phyloP scores from a whole-genome alignment of 2,329 filamentous ascomycete species.

The Madurella fahalii region DNA sequence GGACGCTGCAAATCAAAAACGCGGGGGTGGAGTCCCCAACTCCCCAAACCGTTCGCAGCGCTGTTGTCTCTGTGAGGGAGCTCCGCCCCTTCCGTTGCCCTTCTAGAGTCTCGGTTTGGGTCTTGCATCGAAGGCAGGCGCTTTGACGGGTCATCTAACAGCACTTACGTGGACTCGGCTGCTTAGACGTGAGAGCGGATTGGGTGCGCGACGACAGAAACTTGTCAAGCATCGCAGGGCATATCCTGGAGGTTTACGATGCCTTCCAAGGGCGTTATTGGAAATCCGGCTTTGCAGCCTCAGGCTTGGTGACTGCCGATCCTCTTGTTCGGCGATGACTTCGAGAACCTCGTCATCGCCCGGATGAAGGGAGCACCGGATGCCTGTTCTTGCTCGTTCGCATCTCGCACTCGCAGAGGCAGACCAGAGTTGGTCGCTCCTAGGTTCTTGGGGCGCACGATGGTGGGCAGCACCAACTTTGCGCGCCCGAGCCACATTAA shows the following conservation, averaged over 20 bases:
- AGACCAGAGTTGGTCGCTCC: too few relatives aligned
- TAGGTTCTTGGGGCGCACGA: too few relatives aligned
- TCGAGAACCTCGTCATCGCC: not conserved
- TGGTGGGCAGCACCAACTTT: too few relatives aligned
- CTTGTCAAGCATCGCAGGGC: not conserved
- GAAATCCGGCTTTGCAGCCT: not conserved
- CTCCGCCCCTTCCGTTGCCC: slow-evolving; percentile 2
- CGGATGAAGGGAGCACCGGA: not conserved
- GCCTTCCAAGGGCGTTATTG: not conserved
- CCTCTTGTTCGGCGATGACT: too few relatives aligned
- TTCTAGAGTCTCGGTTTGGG: not conserved
- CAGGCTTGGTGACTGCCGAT: too few relatives aligned
- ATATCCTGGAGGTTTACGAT: not conserved
- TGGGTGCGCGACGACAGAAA: not conserved
- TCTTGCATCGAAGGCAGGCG: not conserved
- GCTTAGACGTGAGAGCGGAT: not conserved
- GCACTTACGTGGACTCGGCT: not conserved
- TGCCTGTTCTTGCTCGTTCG: too few relatives aligned
- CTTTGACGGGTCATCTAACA: not conserved
- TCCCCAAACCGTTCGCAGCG: slow-evolving; percentile 14
- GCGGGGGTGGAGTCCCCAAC: slow-evolving; percentile 22
- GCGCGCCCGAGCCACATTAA: too few relatives aligned
- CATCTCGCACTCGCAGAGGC: too few relatives aligned
- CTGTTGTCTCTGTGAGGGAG: not conserved
- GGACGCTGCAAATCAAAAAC: slow-evolving; percentile 18